Evolutionary conservation across 139 green algal genomes (phyloP).

Genomic region (Ulvella scutata): DNA sequence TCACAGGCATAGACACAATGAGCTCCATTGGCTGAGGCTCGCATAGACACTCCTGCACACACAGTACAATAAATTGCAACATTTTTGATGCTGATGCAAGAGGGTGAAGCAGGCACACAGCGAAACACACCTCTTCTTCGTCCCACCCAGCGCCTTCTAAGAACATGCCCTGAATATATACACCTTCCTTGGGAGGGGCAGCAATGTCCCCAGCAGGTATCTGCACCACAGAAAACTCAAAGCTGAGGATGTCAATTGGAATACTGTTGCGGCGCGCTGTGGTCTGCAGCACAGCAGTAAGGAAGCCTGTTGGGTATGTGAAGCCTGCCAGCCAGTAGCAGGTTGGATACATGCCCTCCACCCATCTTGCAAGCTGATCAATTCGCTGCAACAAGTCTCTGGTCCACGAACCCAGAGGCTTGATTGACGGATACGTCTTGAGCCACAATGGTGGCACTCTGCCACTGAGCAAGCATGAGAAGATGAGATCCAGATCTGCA

Average conservation of each 20-base stretch:
- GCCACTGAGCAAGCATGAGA: not conserved
- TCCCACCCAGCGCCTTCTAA: conserved; percentile 47
- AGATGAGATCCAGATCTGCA: conserved; percentile 51
- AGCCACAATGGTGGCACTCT: conserved; percentile 47
- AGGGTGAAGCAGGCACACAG: not conserved
- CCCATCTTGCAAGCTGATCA: conserved; percentile 55
- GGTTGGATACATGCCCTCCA: conserved; percentile 48
- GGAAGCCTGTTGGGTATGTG: conserved; percentile 70
- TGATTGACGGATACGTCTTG: conserved; percentile 64
- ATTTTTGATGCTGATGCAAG: not conserved
- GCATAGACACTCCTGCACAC: conserved; percentile 39
- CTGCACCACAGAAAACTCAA: conserved; percentile 62
- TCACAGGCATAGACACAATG: conserved; percentile 73
- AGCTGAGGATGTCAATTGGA: conserved; percentile 73
- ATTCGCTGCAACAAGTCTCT: conserved; percentile 60
- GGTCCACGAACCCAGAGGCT: conserved; percentile 62
- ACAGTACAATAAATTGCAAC: not conserved
- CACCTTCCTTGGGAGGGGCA: conserved; percentile 58
- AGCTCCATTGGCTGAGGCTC: conserved; percentile 81
- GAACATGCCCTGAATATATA: conserved; percentile 71
- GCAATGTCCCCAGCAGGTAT: conserved; percentile 51
- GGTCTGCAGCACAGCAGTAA: conserved; percentile 64
- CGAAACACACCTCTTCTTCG: conserved; percentile 10
- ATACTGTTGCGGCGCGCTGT: conserved; percentile 49
- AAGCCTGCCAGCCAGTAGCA: conserved; percentile 78